A percentile compares a stretch with the other conserved stretches of the same genome.
Conservation (phyloP, 1,284 basidiomycete species). For the Boletus semigastroideus region DNA sequence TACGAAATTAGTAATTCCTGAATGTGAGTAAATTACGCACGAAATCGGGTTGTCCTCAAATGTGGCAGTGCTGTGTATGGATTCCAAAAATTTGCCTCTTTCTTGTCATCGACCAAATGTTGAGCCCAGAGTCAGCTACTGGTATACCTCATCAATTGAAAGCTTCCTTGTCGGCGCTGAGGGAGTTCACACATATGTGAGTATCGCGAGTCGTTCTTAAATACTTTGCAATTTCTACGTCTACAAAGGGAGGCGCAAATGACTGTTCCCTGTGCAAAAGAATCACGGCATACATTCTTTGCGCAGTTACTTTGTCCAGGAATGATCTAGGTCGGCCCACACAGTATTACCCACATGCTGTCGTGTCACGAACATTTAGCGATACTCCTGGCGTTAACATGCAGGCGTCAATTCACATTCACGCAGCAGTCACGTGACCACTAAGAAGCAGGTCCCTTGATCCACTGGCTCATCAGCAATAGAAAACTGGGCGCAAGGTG, state of each 20-base stretch:
- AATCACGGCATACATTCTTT: neutral
- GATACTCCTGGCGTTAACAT: no score
- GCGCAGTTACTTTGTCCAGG: neutral
- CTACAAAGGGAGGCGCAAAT: neutral
- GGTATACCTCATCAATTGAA: neutral
- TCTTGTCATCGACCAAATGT: no score
- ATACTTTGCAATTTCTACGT: neutral
- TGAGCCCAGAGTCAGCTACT: neutral
- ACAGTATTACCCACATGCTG: no score
- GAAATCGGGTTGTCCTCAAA: neutral
- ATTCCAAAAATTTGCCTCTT: neutral
- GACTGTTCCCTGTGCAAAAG: neutral
- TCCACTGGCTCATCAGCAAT: no score
- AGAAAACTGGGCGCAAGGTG: neutral
- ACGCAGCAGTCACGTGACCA: constrained; percentile 9
- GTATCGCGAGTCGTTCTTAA: neutral
- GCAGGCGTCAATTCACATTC: no score
- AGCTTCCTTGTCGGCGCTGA: neutral
- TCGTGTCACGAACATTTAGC: no score
- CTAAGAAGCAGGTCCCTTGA: neutral
- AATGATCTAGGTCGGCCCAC: neutral
- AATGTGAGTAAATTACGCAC: neutral
- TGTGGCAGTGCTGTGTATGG: constrained; percentile 8
- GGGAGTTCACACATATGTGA: neutral
- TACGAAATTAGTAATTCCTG: no score